A percentile compares a stretch with the other conserved stretches of the same genome.
phyloP scores from a whole-genome alignment of 306 rosid genomes.

The Rosa rugosa region DNA sequence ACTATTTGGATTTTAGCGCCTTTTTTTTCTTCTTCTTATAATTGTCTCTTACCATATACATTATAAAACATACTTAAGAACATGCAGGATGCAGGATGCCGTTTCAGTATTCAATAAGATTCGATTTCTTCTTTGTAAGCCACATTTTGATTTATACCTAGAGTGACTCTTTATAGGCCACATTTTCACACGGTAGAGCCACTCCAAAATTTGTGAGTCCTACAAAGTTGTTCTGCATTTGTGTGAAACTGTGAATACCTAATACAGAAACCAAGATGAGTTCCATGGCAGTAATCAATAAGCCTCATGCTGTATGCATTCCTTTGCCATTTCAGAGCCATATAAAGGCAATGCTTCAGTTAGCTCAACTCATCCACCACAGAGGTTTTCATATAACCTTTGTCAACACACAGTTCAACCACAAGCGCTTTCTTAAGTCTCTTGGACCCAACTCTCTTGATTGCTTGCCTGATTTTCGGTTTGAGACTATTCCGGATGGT shows the following conservation, averaged over 20 bases:
- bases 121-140: background rate
- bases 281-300: background rate
- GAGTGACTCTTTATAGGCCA: no score
- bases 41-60: background rate
- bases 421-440: background rate
- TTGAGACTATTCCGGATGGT: conserved; percentile 8
- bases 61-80: background rate
- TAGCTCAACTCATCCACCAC: background rate
- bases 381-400: conserved; percentile 12
- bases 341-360: conserved; percentile 12
- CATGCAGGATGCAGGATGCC: background rate
- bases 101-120: background rate
- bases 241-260: background rate
- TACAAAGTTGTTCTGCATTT: background rate
- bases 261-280: background rate
- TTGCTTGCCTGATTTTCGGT: background rate
- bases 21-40: background rate
- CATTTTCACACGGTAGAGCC: background rate
- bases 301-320: conserved; percentile 14
- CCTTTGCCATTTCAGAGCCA: conserved; percentile 9
- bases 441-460: background rate
- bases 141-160: background rate
- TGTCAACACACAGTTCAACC: conserved; percentile 1
- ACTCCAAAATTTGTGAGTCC: background rate
- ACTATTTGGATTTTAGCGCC: background rate